Evolutionary conservation across 352 stramenopile genomes (phyloP), one percentile per base, ranked within the genome.

Genomic region (Phytophthora foliorum): DNA sequence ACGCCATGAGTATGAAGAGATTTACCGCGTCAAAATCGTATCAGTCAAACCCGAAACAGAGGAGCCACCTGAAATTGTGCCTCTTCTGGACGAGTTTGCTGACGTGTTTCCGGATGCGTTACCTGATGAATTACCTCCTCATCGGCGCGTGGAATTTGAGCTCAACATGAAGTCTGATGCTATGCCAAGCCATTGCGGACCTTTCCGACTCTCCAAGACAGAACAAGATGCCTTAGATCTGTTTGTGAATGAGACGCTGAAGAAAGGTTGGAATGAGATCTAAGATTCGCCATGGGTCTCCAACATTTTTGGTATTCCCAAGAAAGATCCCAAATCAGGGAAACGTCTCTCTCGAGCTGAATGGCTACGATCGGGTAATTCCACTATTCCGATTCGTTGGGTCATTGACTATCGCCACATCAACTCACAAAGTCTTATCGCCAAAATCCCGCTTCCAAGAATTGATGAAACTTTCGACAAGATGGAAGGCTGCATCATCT

Each of bases 291-390:
- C 63, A 6, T 73, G 57, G 53, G 54, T 77, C 1, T 73, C 57
- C 50, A 77, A 68, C 45, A 72, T 76, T 13, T 66, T 72, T 63
- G 34, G 57, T 8, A 62, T 76, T 19, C 61, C 68, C 0, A 65
- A 76, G 38, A 72, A 69, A 17, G 61, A 72, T 32, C 62, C 62
- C 10, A 45, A 19, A 21, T 39, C 44, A 8, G 51, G 60, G 44
- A 59, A 50, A 19, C 59, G 32, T 13, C 17, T 60, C 3, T 72
- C 55, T 50, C 61, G 62, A 16, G 21, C 44, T 5, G 44, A 76
- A 46, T 76, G 56, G 51, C 4, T 72, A 32, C 61, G 52, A 6
- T 66, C 44, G 25, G 51, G 57, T 21, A 69, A 65, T 24, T 24
- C 45, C 17, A 55, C 42, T 3, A 38, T 67, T 5, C 53, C 41